Evolutionary conservation across 495 filamentous ascomycete species (phyloP).

Genomic region (Halenospora varia): DNA sequence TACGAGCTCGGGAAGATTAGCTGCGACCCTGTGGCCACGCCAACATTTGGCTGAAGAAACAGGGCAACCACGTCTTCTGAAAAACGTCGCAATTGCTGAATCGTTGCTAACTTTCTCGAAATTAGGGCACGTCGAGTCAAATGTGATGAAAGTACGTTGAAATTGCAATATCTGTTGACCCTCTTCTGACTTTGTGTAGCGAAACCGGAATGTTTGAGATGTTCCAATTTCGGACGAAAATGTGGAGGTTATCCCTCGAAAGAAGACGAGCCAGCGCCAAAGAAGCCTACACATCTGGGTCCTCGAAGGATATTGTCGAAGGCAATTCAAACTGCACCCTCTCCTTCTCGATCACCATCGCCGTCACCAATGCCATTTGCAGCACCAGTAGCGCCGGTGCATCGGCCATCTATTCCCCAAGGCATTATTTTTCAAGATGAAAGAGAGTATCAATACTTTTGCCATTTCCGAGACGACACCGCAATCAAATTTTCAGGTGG

Average conservation of each 20-base stretch:
- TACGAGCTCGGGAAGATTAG: constrained; percentile 1
- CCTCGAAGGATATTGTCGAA: constrained; percentile 15
- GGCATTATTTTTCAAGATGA: constrained; percentile 11
- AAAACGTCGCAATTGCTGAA: not conserved
- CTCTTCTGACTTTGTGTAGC: constrained; percentile 2
- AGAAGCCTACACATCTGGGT: not conserved
- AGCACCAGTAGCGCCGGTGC: not conserved
- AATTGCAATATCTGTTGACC: not conserved
- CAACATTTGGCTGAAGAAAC: not conserved
- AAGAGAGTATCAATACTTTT: constrained; percentile 16
- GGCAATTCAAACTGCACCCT: not conserved
- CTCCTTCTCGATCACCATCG: not conserved
- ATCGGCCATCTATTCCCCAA: not conserved
- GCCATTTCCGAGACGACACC: constrained; percentile 19
- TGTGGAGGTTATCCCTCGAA: constrained; percentile 36
- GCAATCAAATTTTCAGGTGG: constrained; percentile 12
- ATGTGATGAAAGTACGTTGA: constrained; percentile 32
- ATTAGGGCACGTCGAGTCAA: constrained; percentile 38
- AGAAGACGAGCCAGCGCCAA: constrained; percentile 8
- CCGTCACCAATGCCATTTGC: not conserved
- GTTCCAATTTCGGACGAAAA: constrained; percentile 32
- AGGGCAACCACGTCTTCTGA: not conserved
- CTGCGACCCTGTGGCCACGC: not conserved
- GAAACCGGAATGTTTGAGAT: constrained; percentile 36
- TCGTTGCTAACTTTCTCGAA: not conserved